These are phyloP conservation scores for Trypanosoma caninum DNA, from an alignment of 208 protist species.

Conservation along the genomic window DNA sequence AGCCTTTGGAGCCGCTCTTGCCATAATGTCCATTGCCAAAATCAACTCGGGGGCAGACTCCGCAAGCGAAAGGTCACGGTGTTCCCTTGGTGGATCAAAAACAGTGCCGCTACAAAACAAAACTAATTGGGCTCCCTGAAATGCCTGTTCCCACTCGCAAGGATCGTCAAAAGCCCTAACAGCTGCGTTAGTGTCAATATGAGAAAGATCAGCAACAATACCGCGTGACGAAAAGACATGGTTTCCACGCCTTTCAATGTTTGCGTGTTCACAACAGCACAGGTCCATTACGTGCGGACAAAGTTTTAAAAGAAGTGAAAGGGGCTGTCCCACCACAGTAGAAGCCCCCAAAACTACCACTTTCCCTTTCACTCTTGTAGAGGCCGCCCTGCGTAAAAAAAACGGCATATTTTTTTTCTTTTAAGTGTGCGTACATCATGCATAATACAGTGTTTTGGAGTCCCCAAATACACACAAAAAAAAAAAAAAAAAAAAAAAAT, in stretches of 20 bases:
- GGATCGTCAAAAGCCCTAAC: slow-evolving; percentile 33
- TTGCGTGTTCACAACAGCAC: slow-evolving; percentile 63
- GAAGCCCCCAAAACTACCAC: slow-evolving; percentile 92
- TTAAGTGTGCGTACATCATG: not conserved
- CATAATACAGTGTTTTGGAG: not conserved
- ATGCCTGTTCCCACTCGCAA: slow-evolving; percentile 47
- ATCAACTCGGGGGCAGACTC: slow-evolving; percentile 71
- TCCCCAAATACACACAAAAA: not conserved
- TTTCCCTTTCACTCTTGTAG: slow-evolving; percentile 31
- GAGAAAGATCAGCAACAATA: slow-evolving; percentile 69
- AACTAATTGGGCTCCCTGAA: slow-evolving; percentile 81
- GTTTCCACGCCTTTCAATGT: slow-evolving; percentile 10
- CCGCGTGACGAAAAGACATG: slow-evolving; percentile 35
- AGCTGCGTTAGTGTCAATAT: slow-evolving; percentile 63
- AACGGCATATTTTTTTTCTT: slow-evolving; percentile 7
- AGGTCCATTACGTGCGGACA: slow-evolving; percentile 74
- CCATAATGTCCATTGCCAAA: slow-evolving; percentile 69
- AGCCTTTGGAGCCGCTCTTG: slow-evolving; percentile 67
- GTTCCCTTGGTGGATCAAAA: slow-evolving; percentile 88
- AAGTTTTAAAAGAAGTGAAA: slow-evolving; percentile 91
- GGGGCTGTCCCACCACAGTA: slow-evolving; percentile 90
- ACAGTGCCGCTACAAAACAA: slow-evolving; percentile 87
- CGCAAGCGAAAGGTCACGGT: slow-evolving; percentile 86
- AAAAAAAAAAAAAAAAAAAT: slow-evolving; percentile 10
- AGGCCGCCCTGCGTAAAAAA: slow-evolving; percentile 33